Evolutionary conservation across 2,329 filamentous ascomycete species (phyloP).

Genomic region (Ascochyta koolunga): DNA sequence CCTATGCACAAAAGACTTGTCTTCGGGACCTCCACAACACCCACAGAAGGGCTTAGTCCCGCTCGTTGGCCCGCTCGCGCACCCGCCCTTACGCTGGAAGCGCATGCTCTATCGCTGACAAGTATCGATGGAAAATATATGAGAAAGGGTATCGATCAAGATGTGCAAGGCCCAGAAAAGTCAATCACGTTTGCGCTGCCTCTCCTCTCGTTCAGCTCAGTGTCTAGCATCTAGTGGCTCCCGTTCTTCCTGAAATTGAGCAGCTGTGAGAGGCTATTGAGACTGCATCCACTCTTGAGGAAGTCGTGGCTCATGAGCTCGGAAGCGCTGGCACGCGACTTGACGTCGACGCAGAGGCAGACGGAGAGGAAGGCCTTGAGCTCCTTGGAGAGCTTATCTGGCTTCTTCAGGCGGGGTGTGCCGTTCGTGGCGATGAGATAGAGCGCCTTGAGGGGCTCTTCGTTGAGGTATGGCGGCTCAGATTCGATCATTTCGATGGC

Average conservation of each 20-base stretch:
- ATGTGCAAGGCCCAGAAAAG: conserved; percentile 23
- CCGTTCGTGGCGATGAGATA: conserved; percentile 98
- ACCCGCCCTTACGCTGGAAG: conserved; percentile 1
- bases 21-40: too few species aligned
- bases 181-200: conserved; percentile 1
- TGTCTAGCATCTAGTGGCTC: conserved; percentile 45
- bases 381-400: conserved; percentile 96
- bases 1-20: not conserved
- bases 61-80: not conserved
- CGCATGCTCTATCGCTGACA: conserved; percentile 8
- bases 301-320: conserved; percentile 94
- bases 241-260: conserved; percentile 82
- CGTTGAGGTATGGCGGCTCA: conserved; percentile 96
- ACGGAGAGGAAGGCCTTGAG: conserved; percentile 96
- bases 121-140: conserved; percentile 24
- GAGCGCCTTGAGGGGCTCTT: conserved; percentile 94
- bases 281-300: conserved; percentile 85
- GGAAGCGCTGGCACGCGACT: conserved; percentile 87
- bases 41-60: not conserved
- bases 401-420: conserved; percentile 95
- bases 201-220: not conserved
- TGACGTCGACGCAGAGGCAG: conserved; percentile 95
- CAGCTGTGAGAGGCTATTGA: conserved; percentile 82
- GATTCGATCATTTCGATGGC: conserved; percentile 99
- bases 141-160: conserved; percentile 40